phyloP scores from a whole-genome alignment of 2,329 filamentous ascomycete genomes.

The Paecilomyces variotii region DNA sequence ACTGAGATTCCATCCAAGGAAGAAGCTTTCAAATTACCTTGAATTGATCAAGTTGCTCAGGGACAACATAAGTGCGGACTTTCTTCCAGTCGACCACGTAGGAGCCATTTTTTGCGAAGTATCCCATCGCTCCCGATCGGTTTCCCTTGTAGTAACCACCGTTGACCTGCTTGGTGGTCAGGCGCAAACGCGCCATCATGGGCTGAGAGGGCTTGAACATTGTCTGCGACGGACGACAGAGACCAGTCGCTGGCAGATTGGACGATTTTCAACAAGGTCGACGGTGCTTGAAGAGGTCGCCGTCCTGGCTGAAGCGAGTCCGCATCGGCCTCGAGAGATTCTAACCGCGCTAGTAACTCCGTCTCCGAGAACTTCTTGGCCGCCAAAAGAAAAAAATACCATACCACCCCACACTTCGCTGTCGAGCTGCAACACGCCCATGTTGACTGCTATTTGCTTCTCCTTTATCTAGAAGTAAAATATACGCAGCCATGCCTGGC shows the following conservation, averaged over 20 bases:
- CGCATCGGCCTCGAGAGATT: background rate
- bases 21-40: conserved; percentile 46
- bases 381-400: conserved; percentile 20
- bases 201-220: conserved; percentile 39
- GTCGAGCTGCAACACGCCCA: conserved; percentile 8
- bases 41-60: conserved; percentile 59
- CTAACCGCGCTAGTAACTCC: background rate
- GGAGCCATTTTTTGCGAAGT: conserved; percentile 52
- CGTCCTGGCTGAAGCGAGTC: background rate
- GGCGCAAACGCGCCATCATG: conserved; percentile 64
- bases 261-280: background rate
- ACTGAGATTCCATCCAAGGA: background rate
- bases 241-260: background rate
- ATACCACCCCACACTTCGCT: conserved; percentile 4
- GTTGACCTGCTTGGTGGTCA: conserved; percentile 89
- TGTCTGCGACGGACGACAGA: conserved; percentile 7
- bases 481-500: conserved; percentile 29
- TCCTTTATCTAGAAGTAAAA: background rate
- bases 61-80: conserved; percentile 84
- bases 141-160: conserved; percentile 98
- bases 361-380: conserved; percentile 4
- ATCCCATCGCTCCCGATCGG: conserved; percentile 78
- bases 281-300: background rate
- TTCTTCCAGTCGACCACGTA: conserved; percentile 80
- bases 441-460: conserved; percentile 3